Conservation (phyloP, 2,329 filamentous ascomycete genomes). For the Pseudogymnoascus destructans region DNA sequence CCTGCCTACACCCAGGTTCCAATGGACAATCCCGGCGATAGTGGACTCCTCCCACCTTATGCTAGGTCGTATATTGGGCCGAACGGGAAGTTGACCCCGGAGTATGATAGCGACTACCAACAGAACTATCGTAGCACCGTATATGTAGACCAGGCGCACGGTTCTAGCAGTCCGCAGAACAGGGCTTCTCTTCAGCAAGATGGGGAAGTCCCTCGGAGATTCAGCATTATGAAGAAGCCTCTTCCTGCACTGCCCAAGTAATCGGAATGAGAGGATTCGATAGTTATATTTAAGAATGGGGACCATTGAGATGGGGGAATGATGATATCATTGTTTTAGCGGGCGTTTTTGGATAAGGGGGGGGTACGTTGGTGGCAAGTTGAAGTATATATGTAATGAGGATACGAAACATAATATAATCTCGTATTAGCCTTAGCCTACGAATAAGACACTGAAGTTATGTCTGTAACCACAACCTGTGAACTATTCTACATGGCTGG, state of each 20-base stretch:
- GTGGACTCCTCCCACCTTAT: neutral
- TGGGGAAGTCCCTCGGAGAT: slow-evolving; percentile 7
- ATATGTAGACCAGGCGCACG: neutral
- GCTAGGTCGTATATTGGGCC: neutral
- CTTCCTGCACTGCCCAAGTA: slow-evolving; percentile 30
- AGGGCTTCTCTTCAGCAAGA: neutral
- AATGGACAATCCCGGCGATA: neutral
- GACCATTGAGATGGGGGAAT: neutral
- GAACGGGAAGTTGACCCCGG: neutral
- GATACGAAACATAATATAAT: slow-evolving; percentile 5
- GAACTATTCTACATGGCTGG: slow-evolving; percentile 1
- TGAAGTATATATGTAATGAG: neutral
- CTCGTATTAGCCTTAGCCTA: neutral
- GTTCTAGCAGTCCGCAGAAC: neutral
- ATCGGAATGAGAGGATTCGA: neutral
- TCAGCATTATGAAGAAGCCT: slow-evolving; percentile 29
- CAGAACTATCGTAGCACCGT: neutral
- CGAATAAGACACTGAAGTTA: neutral
- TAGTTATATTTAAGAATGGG: neutral
- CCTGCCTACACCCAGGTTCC: neutral
- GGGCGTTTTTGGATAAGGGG: neutral
- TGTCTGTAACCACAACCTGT: neutral
- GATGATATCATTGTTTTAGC: slow-evolving; percentile 4
- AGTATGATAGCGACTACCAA: slow-evolving; percentile 5
- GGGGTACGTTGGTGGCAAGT: neutral